Evolutionary conservation across 225 moss, liverwort and hornwort genomes (phyloP).

Genomic region (Neckera pumila): DNA sequence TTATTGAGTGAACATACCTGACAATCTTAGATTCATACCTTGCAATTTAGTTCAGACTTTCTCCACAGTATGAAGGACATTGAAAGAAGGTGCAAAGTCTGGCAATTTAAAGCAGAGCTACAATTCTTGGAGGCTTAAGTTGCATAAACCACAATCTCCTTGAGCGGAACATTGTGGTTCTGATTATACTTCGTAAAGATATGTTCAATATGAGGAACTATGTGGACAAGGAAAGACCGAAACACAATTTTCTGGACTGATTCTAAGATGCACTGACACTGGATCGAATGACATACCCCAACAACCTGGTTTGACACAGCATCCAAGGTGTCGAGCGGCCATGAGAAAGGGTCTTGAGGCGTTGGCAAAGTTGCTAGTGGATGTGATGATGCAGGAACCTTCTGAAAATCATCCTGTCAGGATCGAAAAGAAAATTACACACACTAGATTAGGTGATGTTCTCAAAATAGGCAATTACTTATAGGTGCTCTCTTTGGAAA

Average conservation of each 20-base stretch:
- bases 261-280: neutral
- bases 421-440: neutral
- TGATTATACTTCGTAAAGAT: neutral
- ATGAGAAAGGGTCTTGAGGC: constrained; percentile 23
- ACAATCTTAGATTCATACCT: neutral
- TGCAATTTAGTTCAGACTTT: neutral
- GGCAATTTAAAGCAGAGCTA: neutral
- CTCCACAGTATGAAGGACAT: neutral
- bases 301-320: neutral
- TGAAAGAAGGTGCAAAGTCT: neutral
- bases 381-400: constrained; percentile 12
- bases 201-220: neutral
- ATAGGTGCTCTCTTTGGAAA: neutral
- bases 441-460: neutral
- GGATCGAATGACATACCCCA: constrained; percentile 2
- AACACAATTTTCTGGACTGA: neutral
- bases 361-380: constrained; percentile 6
- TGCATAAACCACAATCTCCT: neutral
- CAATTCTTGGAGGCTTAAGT: neutral
- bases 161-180: neutral
- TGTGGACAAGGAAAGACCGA: neutral
- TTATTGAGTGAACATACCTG: neutral
- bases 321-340: constrained; percentile 20
- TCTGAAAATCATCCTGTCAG: constrained; percentile 25
- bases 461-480: neutral